Base-by-base conservation (phyloP, 1,139 yeast species). In the Kodamaea suecica region DNA sequence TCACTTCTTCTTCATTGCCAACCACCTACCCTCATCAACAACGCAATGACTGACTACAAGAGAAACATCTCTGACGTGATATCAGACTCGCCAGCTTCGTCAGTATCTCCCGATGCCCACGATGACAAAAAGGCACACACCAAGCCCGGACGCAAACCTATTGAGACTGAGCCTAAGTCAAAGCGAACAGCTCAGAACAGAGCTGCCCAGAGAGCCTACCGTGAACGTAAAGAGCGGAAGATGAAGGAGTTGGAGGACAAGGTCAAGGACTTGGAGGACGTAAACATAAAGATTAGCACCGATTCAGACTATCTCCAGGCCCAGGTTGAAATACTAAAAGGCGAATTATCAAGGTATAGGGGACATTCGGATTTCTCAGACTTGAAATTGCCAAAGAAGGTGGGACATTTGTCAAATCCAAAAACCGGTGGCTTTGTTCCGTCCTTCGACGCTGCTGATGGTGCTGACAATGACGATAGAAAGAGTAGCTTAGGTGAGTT, bases 101-200 rank as follows among this genome's bases (percentile, higher is more conserved):
- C 51, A 5, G 43, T 42, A 10, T 46, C 55, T 13, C 44, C 49
- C 3, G 45, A 49, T 12, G 49, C 48, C 30, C 63, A 62, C 37
- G 68, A 61, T 36, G 63, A 57, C 40, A 69, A 67, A 48, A 68
- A 64, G 44, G 44, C 53, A 11, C 70, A 66, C 36, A 57, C 66
- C 35, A 67, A 66, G 45, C 70, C 73, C 1, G 76, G 75, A 9
- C 72, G 96, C 43, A 87, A 85, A 63, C 88, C 85, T 1, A 66
- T 82, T 38, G 84, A 80, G 12, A 74, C 83, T 3, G 95, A 84
- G 55, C 95, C 96, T 3, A 75, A 75, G 52, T 79, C 80, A 50
- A 90, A 87, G 67, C 72, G 98, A 49, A 87, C 95, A 14, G 97
- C 97, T 1, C 98, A 92, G 62, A 92, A 92, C 59, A 73, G 98